Percentiles rank a stretch among this genome's conserved stretches.
phyloP scores from a whole-genome alignment of 2,329 filamentous ascomycete genomes.

The Ascocoryne sarcoides region DNA sequence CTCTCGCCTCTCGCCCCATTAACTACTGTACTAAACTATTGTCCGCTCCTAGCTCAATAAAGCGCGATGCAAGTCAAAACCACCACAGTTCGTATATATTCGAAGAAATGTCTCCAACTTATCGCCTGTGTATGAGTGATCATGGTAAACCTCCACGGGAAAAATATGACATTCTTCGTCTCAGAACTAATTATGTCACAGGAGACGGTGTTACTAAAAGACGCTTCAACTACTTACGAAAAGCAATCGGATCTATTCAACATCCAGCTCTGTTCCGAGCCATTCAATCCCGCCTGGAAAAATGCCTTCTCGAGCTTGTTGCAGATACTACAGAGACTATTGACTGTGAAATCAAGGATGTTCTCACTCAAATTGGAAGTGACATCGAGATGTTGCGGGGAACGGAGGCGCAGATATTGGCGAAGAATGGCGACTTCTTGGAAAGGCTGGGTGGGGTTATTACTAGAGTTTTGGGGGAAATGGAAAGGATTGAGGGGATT shows the following conservation, averaged over 20 bases:
- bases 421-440: conserved; percentile 3
- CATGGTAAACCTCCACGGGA: not conserved
- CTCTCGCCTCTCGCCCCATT: not conserved
- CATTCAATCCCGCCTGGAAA: not conserved
- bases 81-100: conserved; percentile 2
- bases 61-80: conserved; percentile 1
- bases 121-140: conserved; percentile 1
- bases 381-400: conserved; percentile 1
- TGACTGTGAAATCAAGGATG: not conserved
- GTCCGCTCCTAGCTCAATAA: not conserved
- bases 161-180: not conserved
- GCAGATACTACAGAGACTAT: not conserved
- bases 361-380: not conserved
- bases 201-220: not conserved
- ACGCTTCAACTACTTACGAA: not conserved
- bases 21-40: not conserved
- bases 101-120: conserved; percentile 1
- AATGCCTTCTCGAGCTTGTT: not conserved
- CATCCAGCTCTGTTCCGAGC: not conserved
- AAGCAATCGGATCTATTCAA: conserved; percentile 2
- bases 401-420: not conserved
- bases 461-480: not conserved
- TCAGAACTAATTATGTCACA: not conserved
- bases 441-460: conserved; percentile 1
- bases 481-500: not conserved